phyloP scores from a whole-genome alignment of 2,329 filamentous ascomycete species.

The Diaporthe citrichinensis region DNA sequence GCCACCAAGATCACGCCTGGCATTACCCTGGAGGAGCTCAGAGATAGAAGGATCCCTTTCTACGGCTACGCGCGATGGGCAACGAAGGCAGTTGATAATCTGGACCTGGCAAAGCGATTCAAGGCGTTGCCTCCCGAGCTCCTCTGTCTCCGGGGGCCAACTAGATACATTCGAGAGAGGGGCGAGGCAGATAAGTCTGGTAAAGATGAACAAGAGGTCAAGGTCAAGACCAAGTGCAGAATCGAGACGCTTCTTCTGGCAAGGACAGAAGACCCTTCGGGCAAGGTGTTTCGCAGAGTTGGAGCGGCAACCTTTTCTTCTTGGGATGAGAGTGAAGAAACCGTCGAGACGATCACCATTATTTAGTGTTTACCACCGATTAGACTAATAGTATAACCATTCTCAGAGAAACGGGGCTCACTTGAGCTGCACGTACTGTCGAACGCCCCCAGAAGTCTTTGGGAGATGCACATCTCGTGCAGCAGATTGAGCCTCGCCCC shows the following conservation, averaged over 20 bases:
- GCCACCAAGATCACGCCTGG: constrained; percentile 17
- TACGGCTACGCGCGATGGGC: neutral
- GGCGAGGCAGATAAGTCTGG: neutral
- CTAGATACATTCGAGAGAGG: neutral
- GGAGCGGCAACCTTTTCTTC: constrained; percentile 9
- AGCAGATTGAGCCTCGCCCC: neutral
- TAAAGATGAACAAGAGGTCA: neutral
- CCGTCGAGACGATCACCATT: neutral
- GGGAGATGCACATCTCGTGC: neutral
- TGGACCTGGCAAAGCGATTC: neutral
- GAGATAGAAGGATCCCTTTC: neutral
- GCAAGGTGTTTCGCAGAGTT: constrained; percentile 14
- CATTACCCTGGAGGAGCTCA: neutral
- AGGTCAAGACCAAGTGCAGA: neutral
- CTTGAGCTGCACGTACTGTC: too few species aligned
- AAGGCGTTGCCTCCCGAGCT: constrained; percentile 3
- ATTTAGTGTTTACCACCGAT: neutral
- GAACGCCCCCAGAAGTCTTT: neutral
- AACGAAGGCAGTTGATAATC: neutral
- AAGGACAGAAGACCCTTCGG: neutral
- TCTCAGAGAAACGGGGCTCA: neutral
- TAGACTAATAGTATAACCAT: neutral
- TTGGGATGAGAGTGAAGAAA: constrained; percentile 11
- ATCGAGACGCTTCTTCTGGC: constrained; percentile 11
- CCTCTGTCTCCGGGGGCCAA: constrained; percentile 6